Conservation (phyloP, 176 grass and related monocot species). For the Bothriochloa decipiens region DNA sequence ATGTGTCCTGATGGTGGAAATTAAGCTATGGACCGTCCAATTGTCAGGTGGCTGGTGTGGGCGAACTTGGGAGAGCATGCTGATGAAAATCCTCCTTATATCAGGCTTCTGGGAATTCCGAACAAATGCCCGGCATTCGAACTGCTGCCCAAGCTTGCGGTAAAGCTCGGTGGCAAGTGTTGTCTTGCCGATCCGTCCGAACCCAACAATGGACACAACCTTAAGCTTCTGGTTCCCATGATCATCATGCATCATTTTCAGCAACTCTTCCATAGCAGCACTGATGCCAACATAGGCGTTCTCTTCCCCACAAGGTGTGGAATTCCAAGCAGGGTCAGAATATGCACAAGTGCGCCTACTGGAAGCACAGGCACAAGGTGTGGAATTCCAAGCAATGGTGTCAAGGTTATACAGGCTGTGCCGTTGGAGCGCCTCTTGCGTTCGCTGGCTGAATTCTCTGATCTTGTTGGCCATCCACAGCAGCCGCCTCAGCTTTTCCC, state of each 20-base stretch:
- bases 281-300: background rate
- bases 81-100: conserved; percentile 37
- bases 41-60: background rate
- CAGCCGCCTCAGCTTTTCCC: conserved; percentile 17
- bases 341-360: background rate
- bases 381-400: too few species aligned
- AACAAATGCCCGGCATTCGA: background rate
- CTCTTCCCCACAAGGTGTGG: background rate
- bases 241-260: background rate
- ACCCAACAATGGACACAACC: conserved; percentile 25
- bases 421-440: conserved; percentile 30
- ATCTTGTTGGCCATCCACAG: conserved; percentile 48
- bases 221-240: conserved; percentile 17
- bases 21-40: conserved; percentile 24
- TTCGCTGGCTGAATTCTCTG: conserved; percentile 32
- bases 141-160: background rate
- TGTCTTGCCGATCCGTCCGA: conserved; percentile 33
- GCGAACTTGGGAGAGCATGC: conserved; percentile 34
- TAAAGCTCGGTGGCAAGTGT: conserved; percentile 7
- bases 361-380: background rate
- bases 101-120: conserved; percentile 23
- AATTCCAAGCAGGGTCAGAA: background rate
- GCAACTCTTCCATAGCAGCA: background rate
- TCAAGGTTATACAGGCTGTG: background rate
- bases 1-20: conserved; percentile 37